Evolutionary conservation across 805 yeast genomes (phyloP), one percentile per base, ranked within the genome.

Genomic region (Barnettozyma sp.): DNA sequence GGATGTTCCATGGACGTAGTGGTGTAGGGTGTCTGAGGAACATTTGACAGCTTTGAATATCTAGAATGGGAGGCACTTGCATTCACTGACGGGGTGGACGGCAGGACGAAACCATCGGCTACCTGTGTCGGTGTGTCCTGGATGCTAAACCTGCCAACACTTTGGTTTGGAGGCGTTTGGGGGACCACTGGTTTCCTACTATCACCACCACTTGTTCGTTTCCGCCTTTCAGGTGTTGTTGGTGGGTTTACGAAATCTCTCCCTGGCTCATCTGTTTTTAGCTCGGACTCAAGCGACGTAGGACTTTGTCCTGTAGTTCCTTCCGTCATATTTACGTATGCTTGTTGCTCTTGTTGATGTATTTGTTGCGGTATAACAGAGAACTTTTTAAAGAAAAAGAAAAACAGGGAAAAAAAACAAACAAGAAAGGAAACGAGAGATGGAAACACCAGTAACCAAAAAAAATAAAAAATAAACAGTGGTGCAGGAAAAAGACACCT

Each of bases 11-110:
- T 15, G 21, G 26, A 9, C 16, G 7, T 17, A 18, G 30, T 19
- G 13, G 32, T 27, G n/a, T 27, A 31, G 4, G 57, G 57, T 2
- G 57, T 52, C 25, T 36, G 32, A 2, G 57, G 57, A 4, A 48
- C 52, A 30, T 51, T 52, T 1, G 55, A 41, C 15, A 46, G 16
- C 27, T 35, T 46, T 14, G 14, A 9, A 9, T 30, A 29, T 15
- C 22, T 33, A 9, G 21, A 33, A 7, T 29, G 22, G 2, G 34
- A 14, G 14, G 19, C 34, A 8, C 33, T 15, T 4, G 36, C 30
- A 20, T 32, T 35, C 2, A 38, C 15, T 4, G 51, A 48, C 5
- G 56, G 56, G 13, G 56, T 52, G 8, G 33, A 30, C 5, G 56
- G 56, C n/a, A 52, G 45, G 7, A 41, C 9, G 15, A 29, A 18